Evolutionary conservation across 2,329 filamentous ascomycete genomes (phyloP).

Genomic region (Verticillium tricorpus): DNA sequence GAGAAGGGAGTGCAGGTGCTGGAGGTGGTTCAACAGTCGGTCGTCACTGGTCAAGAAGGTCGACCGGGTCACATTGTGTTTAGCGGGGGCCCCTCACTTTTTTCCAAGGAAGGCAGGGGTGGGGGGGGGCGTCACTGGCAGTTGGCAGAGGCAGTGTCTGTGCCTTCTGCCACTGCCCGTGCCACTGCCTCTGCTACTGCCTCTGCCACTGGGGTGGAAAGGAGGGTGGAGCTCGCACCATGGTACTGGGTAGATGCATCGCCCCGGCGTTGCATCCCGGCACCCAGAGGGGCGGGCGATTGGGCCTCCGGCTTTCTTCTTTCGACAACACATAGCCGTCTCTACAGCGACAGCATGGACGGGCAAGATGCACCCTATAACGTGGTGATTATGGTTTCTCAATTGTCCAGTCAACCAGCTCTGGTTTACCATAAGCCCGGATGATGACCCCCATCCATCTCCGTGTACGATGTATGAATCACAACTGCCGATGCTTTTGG

Average conservation of each 20-base stretch:
- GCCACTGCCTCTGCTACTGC: too few species aligned
- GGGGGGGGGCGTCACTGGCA: too few species aligned
- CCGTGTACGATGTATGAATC: too few species aligned
- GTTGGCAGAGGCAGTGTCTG: too few species aligned
- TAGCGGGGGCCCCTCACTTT: background rate
- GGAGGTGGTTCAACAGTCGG: background rate
- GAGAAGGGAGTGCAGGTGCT: background rate
- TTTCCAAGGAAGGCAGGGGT: background rate
- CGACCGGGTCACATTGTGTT: background rate
- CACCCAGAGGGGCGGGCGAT: background rate
- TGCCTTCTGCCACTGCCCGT: too few species aligned
- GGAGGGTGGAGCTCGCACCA: background rate
- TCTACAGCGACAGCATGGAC: background rate
- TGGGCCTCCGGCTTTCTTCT: background rate
- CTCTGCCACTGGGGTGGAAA: too few species aligned
- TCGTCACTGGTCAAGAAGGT: background rate
- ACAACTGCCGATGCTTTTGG: too few species aligned
- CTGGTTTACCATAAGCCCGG: too few species aligned
- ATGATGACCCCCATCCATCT: too few species aligned
- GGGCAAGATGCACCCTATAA: background rate
- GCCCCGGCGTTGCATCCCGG: background rate
- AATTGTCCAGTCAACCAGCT: too few species aligned
- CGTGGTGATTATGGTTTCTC: too few species aligned
- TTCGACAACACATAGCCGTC: background rate
- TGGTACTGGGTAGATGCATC: background rate